Conservation (phyloP, 495 filamentous ascomycete species). For the Halenospora varia region DNA sequence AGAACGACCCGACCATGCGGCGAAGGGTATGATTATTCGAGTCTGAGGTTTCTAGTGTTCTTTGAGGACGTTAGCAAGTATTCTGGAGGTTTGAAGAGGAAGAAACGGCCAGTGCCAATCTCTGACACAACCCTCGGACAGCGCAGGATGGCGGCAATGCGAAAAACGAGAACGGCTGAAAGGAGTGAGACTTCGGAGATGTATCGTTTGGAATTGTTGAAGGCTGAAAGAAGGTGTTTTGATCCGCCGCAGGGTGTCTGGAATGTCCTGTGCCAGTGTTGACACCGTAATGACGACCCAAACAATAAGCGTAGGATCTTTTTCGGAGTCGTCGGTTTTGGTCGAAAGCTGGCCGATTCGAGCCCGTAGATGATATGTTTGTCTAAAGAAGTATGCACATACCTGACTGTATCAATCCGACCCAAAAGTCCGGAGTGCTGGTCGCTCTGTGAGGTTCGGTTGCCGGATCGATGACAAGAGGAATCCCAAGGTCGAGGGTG, state of each 20-base stretch:
- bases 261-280: background rate
- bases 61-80: background rate
- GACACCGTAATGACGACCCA: background rate
- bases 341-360: too few relatives aligned
- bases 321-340: background rate
- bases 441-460: background rate
- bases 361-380: too few relatives aligned
- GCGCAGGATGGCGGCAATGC: background rate
- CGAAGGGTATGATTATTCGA: slow-evolving; percentile 4
- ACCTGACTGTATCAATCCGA: background rate
- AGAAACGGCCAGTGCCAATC: background rate
- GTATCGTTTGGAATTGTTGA: background rate
- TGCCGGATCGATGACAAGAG: background rate
- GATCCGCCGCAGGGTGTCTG: background rate
- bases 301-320: background rate
- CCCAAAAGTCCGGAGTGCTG: background rate
- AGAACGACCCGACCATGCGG: slow-evolving; percentile 23
- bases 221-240: background rate
- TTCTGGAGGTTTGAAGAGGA: background rate
- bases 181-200: background rate
- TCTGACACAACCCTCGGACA: background rate
- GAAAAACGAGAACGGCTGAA: background rate
- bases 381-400: too few relatives aligned
- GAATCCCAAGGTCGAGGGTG: background rate
- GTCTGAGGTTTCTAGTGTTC: background rate